Conservation (phyloP, 179 eudicot genomes). For the Sideroxylon spinosum region DNA sequence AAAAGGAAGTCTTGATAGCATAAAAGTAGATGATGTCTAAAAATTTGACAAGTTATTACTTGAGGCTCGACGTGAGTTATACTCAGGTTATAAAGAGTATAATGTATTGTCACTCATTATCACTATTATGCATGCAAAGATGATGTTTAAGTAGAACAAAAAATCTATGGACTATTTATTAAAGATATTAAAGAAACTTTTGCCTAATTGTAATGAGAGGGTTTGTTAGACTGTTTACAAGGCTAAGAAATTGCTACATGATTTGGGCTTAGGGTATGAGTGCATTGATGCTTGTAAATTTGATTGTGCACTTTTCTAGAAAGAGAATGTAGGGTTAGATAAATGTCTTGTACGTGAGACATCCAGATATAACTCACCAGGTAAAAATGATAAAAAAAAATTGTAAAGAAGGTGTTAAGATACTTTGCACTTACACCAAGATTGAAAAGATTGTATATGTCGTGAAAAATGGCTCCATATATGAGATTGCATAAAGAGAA, state of each 20-base stretch:
- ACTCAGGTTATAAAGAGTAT: too few species aligned
- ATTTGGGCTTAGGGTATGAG: background rate
- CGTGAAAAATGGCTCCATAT: background rate
- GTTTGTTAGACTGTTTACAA: background rate
- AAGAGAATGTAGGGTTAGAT: background rate
- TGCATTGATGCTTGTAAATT: background rate
- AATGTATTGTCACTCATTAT: too few species aligned
- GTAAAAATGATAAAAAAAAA: background rate
- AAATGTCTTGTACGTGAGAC: background rate
- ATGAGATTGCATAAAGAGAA: background rate
- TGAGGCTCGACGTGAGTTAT: too few species aligned
- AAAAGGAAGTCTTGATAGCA: too few species aligned
- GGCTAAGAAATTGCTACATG: background rate
- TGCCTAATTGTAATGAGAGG: background rate
- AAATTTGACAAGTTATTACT: too few species aligned
- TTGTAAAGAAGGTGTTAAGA: background rate
- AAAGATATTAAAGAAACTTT: background rate
- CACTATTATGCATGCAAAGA: too few species aligned
- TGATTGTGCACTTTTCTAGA: background rate
- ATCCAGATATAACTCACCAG: background rate
- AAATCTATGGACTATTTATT: background rate
- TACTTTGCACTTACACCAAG: background rate
- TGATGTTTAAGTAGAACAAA: background rate
- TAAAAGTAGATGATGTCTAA: too few species aligned
- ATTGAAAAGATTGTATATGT: background rate